These are phyloP conservation scores for Rhytidiadelphus loreus DNA, from an alignment of 225 moss, liverwort and hornwort species.

Conservation along the genomic window DNA sequence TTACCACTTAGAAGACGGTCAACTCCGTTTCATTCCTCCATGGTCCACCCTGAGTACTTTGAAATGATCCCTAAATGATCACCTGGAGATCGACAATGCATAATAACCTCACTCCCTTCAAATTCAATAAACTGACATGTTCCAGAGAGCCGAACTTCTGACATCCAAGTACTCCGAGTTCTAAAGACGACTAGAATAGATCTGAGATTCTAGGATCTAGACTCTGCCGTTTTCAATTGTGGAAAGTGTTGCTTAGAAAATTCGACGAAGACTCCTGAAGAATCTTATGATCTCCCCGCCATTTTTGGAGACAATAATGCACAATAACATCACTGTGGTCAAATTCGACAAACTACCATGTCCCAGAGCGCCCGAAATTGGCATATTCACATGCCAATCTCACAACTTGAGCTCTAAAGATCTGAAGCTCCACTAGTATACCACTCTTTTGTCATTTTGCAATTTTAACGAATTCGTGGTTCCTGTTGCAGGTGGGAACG, in stretches of 20 bases:
- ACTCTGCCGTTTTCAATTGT: not conserved
- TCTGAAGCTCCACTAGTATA: not conserved
- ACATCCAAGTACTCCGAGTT: not conserved
- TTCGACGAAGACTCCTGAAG: not conserved
- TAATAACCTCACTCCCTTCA: not conserved
- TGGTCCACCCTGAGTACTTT: not conserved
- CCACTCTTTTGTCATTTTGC: not conserved
- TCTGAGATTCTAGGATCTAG: not conserved
- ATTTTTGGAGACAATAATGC: not conserved
- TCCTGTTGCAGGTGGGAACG: slow-evolving; percentile 1
- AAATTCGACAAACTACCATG: not conserved
- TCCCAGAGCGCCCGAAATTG: not conserved
- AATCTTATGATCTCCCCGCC: not conserved
- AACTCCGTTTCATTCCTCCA: not conserved
- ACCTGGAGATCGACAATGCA: not conserved
- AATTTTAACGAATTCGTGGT: no score
- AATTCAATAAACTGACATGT: not conserved
- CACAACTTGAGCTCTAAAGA: not conserved
- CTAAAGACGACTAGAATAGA: not conserved
- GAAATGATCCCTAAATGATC: not conserved
- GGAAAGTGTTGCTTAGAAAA: not conserved
- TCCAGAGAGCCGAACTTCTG: not conserved
- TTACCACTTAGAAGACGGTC: not conserved
- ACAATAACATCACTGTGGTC: not conserved
- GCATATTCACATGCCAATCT: not conserved